Evolutionary conservation across 345 rosid species (phyloP).

Genomic region (Melastoma malabathricum): DNA sequence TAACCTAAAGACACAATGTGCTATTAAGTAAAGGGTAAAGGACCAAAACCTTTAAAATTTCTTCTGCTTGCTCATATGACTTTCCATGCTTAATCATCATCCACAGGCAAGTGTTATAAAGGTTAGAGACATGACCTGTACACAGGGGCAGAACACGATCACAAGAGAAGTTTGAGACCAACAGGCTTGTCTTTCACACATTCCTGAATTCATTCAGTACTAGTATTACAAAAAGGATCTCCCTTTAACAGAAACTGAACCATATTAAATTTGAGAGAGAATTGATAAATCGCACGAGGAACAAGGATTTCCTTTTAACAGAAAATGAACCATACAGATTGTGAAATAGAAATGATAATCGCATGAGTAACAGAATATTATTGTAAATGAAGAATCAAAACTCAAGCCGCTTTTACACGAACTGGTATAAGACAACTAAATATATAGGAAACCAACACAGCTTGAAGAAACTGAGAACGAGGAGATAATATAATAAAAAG

Average conservation of each 20-base stretch:
- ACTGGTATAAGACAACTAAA: no score
- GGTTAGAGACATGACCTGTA: conserved; percentile 65
- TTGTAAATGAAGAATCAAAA: no score
- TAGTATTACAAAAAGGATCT: no score
- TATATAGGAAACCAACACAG: no score
- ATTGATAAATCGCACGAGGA: no score
- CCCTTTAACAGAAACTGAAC: background rate
- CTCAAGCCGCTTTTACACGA: no score
- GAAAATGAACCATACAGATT: background rate
- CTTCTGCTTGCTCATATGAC: conserved; percentile 41
- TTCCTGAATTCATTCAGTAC: background rate
- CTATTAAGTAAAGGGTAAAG: background rate
- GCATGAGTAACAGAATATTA: no score
- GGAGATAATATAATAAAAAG: no score
- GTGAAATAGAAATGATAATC: no score
- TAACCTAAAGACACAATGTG: background rate
- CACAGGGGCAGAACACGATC: conserved; percentile 1
- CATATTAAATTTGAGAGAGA: no score
- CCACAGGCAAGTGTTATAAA: conserved; percentile 64
- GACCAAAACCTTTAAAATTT: conserved; percentile 45
- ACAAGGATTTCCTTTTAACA: no score
- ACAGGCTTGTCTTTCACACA: background rate
- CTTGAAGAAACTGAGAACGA: no score
- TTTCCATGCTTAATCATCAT: conserved; percentile 55
- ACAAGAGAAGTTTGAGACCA: background rate